These are phyloP conservation scores for Pseudocercospora pini-densiflorae DNA, from an alignment of 2,329 filamentous ascomycete species.

Conservation along the genomic window DNA sequence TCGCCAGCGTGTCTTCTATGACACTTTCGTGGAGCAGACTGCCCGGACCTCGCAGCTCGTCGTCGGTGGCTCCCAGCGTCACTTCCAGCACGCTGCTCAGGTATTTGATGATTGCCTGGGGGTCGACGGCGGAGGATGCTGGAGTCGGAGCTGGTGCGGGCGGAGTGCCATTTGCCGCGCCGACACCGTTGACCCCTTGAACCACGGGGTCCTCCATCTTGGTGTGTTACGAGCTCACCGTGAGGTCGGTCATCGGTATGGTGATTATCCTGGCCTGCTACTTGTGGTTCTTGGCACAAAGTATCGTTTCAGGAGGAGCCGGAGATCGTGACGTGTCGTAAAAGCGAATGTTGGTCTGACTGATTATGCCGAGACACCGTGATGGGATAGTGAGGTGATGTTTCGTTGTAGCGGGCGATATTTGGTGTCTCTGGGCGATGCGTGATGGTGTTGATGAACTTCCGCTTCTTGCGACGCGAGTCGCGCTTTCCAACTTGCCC, in stretches of 20 bases:
- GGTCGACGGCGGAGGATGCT: constrained; percentile 44
- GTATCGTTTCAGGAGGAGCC: constrained; percentile 2
- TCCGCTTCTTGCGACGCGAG: constrained; percentile 5
- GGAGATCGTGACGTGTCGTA: constrained; percentile 1
- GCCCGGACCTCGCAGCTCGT: constrained; percentile 78
- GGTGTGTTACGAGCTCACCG: constrained; percentile 10
- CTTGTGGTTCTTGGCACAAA: constrained; percentile 11
- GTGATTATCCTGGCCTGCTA: constrained; percentile 7
- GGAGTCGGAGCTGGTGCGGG: constrained; percentile 31
- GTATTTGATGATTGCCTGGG: constrained; percentile 54
- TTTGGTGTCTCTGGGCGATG: background rate
- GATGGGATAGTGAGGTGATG: background rate
- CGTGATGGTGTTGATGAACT: constrained; percentile 6
- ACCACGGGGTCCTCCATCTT: constrained; percentile 46
- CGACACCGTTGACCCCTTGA: constrained; percentile 41
- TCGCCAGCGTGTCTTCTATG: constrained; percentile 78
- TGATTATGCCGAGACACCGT: background rate
- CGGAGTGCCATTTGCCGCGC: constrained; percentile 38
- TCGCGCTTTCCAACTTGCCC: background rate
- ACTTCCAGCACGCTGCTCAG: constrained; percentile 53
- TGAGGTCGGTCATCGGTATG: constrained; percentile 12
- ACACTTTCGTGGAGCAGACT: constrained; percentile 78
- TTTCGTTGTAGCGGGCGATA: background rate
- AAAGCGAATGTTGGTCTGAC: background rate
- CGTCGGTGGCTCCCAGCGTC: constrained; percentile 59